These are phyloP conservation scores for Tolypocladium tundrense DNA, from an alignment of 2,329 filamentous ascomycete species.

Conservation along the genomic window DNA sequence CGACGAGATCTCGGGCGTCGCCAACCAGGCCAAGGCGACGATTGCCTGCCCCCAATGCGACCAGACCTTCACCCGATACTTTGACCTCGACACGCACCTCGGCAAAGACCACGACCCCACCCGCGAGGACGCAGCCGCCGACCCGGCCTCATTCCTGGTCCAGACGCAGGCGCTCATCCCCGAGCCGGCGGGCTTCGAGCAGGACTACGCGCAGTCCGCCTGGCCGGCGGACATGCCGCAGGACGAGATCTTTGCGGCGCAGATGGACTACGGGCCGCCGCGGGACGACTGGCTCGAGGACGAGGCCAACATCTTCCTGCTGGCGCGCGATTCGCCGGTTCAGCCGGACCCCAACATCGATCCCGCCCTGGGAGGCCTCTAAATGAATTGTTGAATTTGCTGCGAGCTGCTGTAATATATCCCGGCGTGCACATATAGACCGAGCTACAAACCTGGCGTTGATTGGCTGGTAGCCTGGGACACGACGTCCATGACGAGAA, in stretches of 20 bases:
- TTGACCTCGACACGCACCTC: slow-evolving; percentile 39
- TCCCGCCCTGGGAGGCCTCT: slow-evolving; percentile 16
- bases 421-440: not conserved
- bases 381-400: not conserved
- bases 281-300: slow-evolving; percentile 33
- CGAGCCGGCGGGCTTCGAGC: slow-evolving; percentile 11
- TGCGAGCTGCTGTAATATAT: not conserved
- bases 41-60: slow-evolving; percentile 36
- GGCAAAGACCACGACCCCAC: slow-evolving; percentile 16
- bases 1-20: slow-evolving; percentile 31
- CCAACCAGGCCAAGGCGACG: slow-evolving; percentile 29
- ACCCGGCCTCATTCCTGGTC: slow-evolving; percentile 13
- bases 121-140: slow-evolving; percentile 1
- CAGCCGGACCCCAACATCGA: slow-evolving; percentile 18
- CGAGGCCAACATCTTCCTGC: slow-evolving; percentile 31
- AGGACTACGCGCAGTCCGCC: slow-evolving; percentile 6
- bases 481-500: not conserved
- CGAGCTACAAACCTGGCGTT: not conserved
- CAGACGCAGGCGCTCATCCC: slow-evolving; percentile 9
- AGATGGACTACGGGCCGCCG: slow-evolving; percentile 19
- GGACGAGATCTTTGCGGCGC: slow-evolving; percentile 24
- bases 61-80: slow-evolving; percentile 36
- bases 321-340: slow-evolving; percentile 18
- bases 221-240: slow-evolving; percentile 15
- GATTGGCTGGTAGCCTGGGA: not conserved